Evolutionary conservation across 306 rosid species (phyloP), one percentile per base, ranked within the genome.

Genomic region (Vigna unguiculata): DNA sequence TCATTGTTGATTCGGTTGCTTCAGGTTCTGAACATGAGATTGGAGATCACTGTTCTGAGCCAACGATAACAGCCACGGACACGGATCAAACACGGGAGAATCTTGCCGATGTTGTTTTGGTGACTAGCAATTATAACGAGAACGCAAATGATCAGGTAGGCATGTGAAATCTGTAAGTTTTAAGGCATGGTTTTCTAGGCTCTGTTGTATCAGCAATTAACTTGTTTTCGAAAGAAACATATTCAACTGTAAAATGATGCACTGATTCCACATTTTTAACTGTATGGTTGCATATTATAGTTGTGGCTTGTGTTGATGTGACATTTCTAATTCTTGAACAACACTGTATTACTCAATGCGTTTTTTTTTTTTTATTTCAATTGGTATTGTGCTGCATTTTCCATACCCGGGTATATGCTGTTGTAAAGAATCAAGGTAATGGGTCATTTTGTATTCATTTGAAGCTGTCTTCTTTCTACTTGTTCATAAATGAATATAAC

Each of bases 81-180:
- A 59, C 77, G 17, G 89, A 79, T 75, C 83, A 69, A 34, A 57
- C 47, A 49, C 76, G 72, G 64, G 82, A 83, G 47, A 63, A 24
- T 74, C 61, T 69, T 70, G 53, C 84, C 34, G 38, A 67, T 75
- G 73, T 76, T 65, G 62, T 57, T 79, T 55, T 82, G 24, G 53
- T 83, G 85, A 52, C 49, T 24, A 63, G 72, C 78, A 69, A 81
- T 80, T 61, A 74, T 49, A 83, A 68, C 58, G 89, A 83, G 85
- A 77, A 62, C 73, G 78, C 59, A 66, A 85, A 87, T 74, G 76
- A 79, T 55, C 82, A 91, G 85, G 89, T 80, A 68, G 36, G 78
- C 60, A 71, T 81, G 58, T 72, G 52, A 57, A 68, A 45, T 71
- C 11, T 76, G 41, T 65, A 82, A 81, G 52, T 61, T 71, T 85